Base-by-base conservation (phyloP, 768 basidiomycete species). In the Xerocomellus dryophilus region DNA sequence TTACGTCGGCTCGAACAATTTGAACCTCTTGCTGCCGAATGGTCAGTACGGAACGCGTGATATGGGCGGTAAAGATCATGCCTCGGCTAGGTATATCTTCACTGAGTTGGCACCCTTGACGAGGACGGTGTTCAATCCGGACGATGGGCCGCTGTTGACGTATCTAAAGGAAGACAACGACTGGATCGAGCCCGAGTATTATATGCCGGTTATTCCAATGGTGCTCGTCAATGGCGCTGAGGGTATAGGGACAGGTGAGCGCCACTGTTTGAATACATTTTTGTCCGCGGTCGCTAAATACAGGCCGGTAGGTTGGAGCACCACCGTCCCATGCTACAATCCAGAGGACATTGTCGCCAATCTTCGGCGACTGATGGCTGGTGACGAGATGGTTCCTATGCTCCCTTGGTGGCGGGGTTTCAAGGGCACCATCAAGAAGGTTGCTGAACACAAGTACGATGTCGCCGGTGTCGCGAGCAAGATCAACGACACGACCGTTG, bases 351-450 rank as follows among this genome's bases (percentile, higher is more conserved):
- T 99, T 51, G 89, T 98, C 14, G 79, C 77, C 20, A 98, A 98
- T 68, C 72, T 99, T 32, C 85, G 90, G 14, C 79, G 90, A 7
- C 73, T 94, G 59, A 95, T 98, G 90, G 78, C 79, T 3, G 88
- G 82, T 39, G 89, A 97, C 72, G 90, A 92, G 58, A 66, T 86
- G 59, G 82, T 85, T 14, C 80, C 85, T 0, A 98, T 99, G 91
- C 75, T 81, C 11, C 97, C 97, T 2, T 99, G 97, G 97, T 98
- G 92, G 90, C 85, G 93, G 48, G 95, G 96, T 27, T 98, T 95
- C 74, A 84, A 86, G 65, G 95, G 95, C 38, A 79, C 86, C 35
- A 88, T 98, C 72, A 92, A 84, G 73, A 81, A 81, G 57, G 78
- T 81, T 32, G 81, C 80, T 32, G 93, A 93, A 61, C 84, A 93